Evolutionary conservation across 768 basidiomycete genomes (phyloP).

Genomic region (Phlegmacium glaucopus): DNA sequence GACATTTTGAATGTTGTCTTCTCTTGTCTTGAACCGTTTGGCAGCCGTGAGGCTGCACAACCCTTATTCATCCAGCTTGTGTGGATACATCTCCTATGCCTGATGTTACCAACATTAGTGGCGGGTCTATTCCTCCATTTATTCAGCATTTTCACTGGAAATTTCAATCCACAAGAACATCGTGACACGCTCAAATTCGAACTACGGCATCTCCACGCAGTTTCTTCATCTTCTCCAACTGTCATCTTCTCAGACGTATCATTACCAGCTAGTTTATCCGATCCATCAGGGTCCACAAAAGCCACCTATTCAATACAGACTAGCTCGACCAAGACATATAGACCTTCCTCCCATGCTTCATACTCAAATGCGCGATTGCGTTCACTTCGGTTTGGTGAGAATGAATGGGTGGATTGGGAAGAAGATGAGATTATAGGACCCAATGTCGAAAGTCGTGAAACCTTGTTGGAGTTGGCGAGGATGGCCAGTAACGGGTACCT

Average conservation of each 20-base stretch:
- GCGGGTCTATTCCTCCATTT: conserved; percentile 47
- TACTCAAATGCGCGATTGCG: conserved; percentile 40
- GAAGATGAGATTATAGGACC: conserved; percentile 72
- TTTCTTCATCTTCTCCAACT: conserved; percentile 39
- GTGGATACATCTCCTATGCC: too few species aligned
- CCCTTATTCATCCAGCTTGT: conserved; percentile 10
- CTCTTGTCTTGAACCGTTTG: background rate
- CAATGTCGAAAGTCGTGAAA: conserved; percentile 71
- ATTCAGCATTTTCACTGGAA: conserved; percentile 25
- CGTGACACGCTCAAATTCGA: conserved; percentile 40
- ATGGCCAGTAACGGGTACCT: conserved; percentile 95
- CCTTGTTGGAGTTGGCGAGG: conserved; percentile 82
- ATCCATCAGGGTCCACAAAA: conserved; percentile 16
- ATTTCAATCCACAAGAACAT: conserved; percentile 5
- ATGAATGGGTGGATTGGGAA: conserved; percentile 58
- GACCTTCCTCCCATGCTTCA: conserved; percentile 46
- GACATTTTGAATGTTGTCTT: background rate
- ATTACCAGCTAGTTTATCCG: background rate
- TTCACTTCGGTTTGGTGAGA: conserved; percentile 45
- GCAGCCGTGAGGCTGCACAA: background rate
- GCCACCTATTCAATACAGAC: conserved; percentile 35
- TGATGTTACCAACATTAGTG: conserved; percentile 47
- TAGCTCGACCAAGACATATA: conserved; percentile 34
- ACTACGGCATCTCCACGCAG: conserved; percentile 60
- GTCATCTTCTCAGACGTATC: conserved; percentile 54